Conservation (phyloP, 345 rosid genomes). For the Rhodomyrtus tomentosa region DNA sequence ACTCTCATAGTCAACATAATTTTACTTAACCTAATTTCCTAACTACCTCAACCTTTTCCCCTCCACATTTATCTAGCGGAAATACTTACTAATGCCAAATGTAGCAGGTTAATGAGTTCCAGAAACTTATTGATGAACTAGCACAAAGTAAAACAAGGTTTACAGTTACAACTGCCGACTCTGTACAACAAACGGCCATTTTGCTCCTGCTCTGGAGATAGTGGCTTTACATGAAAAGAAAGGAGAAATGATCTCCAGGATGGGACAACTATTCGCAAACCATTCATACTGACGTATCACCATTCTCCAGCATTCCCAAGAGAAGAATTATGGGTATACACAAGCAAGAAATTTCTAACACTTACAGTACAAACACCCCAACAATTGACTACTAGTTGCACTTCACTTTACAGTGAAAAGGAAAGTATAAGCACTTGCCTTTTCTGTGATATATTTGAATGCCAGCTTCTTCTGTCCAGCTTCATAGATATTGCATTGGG, state of each 20-base stretch:
- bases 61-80: neutral
- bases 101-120: neutral
- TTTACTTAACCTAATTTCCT: neutral
- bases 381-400: neutral
- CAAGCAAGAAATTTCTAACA: neutral
- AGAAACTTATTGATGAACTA: neutral
- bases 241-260: neutral
- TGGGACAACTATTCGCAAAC: neutral
- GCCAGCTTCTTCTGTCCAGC: constrained; percentile 85
- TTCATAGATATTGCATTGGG: constrained; percentile 93
- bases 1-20: neutral
- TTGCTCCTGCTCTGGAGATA: neutral
- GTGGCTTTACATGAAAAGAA: neutral
- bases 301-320: neutral
- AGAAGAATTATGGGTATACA: neutral
- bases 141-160: neutral
- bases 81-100: neutral
- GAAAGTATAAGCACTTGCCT: constrained; percentile 25
- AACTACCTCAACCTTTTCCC: neutral
- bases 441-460: constrained; percentile 75
- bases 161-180: neutral
- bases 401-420: neutral
- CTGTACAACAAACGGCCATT: neutral
- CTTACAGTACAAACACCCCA: neutral
- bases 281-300: neutral